phyloP scores from a whole-genome alignment of 2,329 filamentous ascomycete genomes.

The Clonostachys solani region DNA sequence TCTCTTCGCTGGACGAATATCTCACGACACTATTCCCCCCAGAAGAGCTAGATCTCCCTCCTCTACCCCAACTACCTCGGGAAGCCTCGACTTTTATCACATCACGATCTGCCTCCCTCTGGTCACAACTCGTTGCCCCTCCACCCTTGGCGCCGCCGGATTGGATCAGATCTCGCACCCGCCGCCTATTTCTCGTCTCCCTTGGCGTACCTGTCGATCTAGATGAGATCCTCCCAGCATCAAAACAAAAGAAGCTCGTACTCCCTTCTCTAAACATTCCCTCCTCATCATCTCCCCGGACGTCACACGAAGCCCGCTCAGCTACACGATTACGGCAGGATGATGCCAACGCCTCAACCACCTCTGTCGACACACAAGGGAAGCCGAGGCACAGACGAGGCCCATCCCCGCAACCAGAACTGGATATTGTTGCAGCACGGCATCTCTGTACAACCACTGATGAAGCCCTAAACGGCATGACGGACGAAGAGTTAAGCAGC shows the following conservation, averaged over 20 bases:
- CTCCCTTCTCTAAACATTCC: slow-evolving; percentile 81
- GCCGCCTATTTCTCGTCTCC: slow-evolving; percentile 91
- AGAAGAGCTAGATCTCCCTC: slow-evolving; percentile 45
- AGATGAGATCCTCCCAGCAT: slow-evolving; percentile 94
- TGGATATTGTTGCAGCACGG: slow-evolving; percentile 75
- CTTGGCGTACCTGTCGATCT: slow-evolving; percentile 94
- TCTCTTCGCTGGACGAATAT: slow-evolving; percentile 59
- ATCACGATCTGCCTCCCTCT: slow-evolving; percentile 82
- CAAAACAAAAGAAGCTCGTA: slow-evolving; percentile 96
- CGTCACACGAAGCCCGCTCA: slow-evolving; percentile 49
- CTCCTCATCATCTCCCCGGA: slow-evolving; percentile 47
- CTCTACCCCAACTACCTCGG: slow-evolving; percentile 44
- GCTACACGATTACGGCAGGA: slow-evolving; percentile 39
- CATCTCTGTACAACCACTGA: slow-evolving; percentile 81
- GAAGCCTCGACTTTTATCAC: slow-evolving; percentile 72
- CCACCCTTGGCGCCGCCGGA: slow-evolving; percentile 93
- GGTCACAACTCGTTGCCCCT: slow-evolving; percentile 93
- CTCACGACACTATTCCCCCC: slow-evolving; percentile 62
- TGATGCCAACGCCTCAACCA: slow-evolving; percentile 49
- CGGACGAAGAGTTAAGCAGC: slow-evolving; percentile 66
- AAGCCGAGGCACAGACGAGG: slow-evolving; percentile 50
- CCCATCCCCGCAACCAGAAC: slow-evolving; percentile 64
- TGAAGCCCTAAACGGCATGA: slow-evolving; percentile 76
- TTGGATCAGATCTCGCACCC: slow-evolving; percentile 94
- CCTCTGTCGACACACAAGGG: slow-evolving; percentile 56